A percentile compares a stretch with the other conserved stretches of the same genome.
These are phyloP conservation scores for Davidsoniella eucalypti DNA, from an alignment of 2,329 filamentous ascomycete genomes.

Conservation along the genomic window DNA sequence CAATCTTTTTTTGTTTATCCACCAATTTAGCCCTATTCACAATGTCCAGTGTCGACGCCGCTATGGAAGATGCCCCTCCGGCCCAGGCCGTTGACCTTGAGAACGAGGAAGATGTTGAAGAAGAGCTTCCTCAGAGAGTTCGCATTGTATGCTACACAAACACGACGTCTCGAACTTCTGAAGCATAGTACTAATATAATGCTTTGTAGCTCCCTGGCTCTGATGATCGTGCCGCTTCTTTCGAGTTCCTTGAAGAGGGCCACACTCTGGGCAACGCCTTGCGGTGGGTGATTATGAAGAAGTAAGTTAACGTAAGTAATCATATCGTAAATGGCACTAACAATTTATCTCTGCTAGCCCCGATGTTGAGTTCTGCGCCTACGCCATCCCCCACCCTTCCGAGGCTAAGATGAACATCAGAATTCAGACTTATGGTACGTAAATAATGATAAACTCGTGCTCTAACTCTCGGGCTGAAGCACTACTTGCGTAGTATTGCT, in stretches of 20 bases:
- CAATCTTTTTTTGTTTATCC: background rate
- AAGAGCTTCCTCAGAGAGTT: constrained; percentile 36
- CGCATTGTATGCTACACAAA: constrained; percentile 34
- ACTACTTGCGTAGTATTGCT: background rate
- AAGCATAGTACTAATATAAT: background rate
- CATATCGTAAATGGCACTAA: background rate
- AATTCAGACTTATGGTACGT: constrained; percentile 88
- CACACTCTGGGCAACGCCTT: constrained; percentile 92
- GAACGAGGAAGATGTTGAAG: constrained; percentile 26
- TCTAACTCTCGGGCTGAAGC: background rate
- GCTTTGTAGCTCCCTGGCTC: constrained; percentile 60
- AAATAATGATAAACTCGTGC: background rate
- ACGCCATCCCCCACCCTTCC: constrained; percentile 92
- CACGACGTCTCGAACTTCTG: background rate
- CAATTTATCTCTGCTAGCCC: constrained; percentile 38
- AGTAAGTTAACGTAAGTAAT: constrained; percentile 41
- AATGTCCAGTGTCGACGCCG: constrained; percentile 18
- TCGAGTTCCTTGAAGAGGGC: constrained; percentile 85
- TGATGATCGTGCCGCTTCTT: constrained; percentile 76
- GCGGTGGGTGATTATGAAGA: constrained; percentile 96
- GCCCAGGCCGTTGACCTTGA: constrained; percentile 19
- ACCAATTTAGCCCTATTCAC: background rate
- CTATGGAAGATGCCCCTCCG: constrained; percentile 30
- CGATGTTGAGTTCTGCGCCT: constrained; percentile 93
- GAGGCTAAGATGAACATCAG: constrained; percentile 93